Conservation (phyloP, 2,329 filamentous ascomycete genomes). For the Ceratocystis variospora region DNA sequence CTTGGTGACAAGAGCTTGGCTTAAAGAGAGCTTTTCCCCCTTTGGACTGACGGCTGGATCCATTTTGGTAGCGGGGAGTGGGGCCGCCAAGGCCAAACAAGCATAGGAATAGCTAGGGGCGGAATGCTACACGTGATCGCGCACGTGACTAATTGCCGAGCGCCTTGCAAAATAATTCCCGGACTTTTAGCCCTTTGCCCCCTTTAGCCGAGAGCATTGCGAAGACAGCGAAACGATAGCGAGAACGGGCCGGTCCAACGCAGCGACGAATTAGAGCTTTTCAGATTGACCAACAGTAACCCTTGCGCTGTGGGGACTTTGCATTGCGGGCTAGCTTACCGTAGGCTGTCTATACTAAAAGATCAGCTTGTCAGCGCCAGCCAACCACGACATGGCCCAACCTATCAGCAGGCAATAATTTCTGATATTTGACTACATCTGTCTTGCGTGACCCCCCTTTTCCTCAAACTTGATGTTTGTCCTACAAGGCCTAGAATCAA, state of each 20-base stretch:
- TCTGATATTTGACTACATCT: neutral
- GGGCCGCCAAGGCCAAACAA: slow-evolving; percentile 4
- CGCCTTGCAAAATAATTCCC: neutral
- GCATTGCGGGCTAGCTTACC: neutral
- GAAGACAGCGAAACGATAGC: neutral
- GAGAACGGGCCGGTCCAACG: neutral
- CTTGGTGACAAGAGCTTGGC: neutral
- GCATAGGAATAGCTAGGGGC: neutral
- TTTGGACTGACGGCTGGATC: neutral
- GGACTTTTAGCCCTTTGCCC: neutral
- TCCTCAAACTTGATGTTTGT: neutral
- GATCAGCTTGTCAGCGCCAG: neutral
- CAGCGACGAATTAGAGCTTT: neutral
- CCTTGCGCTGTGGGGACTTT: neutral
- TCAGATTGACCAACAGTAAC: neutral
- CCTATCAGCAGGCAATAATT: neutral
- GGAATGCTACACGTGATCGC: neutral
- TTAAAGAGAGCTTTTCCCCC: neutral
- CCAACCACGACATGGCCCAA: neutral
- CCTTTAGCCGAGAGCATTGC: slow-evolving; percentile 1
- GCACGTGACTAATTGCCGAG: neutral
- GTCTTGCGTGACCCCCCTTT: neutral
- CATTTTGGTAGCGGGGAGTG: slow-evolving; percentile 6
- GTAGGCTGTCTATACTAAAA: too few relatives aligned
- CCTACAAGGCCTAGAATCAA: neutral